A percentile compares a stretch with the other conserved stretches of the same genome.
These are phyloP conservation scores for Fusarium bulbicola DNA, from an alignment of 2,329 filamentous ascomycete genomes.

Conservation along the genomic window DNA sequence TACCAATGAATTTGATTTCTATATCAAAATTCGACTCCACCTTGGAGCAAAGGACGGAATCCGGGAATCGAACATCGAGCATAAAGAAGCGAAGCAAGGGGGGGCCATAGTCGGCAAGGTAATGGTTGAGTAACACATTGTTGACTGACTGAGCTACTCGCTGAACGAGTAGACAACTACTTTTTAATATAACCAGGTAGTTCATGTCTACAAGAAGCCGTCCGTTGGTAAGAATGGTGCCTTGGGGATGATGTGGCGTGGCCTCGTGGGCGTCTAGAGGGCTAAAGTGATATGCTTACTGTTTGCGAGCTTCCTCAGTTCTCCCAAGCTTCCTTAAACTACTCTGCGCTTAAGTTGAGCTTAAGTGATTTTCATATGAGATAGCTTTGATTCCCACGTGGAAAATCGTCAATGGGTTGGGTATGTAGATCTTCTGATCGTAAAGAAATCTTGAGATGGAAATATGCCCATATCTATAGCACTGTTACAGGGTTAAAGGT, in stretches of 20 bases:
- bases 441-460: neutral
- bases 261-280: constrained; percentile 5
- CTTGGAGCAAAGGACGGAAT: neutral
- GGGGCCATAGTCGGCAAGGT: constrained; percentile 29
- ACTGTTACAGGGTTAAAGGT: neutral
- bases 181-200: constrained; percentile 4
- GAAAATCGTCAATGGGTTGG: neutral
- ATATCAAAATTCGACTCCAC: neutral
- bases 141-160: constrained; percentile 33
- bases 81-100: constrained; percentile 24
- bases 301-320: neutral
- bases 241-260: neutral
- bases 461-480: neutral
- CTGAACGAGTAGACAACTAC: constrained; percentile 1
- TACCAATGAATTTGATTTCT: neutral
- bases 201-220: neutral
- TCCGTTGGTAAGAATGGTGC: neutral
- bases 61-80: constrained; percentile 16
- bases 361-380: neutral
- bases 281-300: neutral
- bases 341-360: neutral
- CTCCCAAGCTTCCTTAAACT: neutral
- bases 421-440: neutral
- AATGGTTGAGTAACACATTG: neutral
- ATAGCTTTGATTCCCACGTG: too few relatives aligned